These are phyloP conservation scores for Lactarius hatsudake DNA, from an alignment of 768 basidiomycete genomes.

Conservation along the genomic window DNA sequence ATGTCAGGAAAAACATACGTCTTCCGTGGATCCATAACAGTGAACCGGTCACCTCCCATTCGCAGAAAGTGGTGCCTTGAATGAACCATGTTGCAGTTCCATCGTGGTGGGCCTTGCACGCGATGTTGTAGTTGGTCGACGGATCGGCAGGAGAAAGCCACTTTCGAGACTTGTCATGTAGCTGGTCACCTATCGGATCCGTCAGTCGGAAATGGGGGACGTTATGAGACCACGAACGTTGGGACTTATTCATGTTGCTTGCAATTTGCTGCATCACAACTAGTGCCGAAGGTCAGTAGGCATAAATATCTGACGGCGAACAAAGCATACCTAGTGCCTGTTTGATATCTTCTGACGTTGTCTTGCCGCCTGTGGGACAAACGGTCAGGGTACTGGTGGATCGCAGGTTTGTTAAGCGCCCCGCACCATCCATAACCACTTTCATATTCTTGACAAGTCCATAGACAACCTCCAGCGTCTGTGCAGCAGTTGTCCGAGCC, in stretches of 20 bases:
- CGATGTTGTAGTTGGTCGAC: not conserved
- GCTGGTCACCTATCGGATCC: not conserved
- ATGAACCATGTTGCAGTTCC: slow-evolving; percentile 9
- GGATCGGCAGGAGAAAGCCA: slow-evolving; percentile 3
- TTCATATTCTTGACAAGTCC: not conserved
- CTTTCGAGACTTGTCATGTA: not conserved
- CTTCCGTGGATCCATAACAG: slow-evolving; percentile 5
- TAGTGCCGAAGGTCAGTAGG: not conserved
- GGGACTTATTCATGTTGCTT: not conserved
- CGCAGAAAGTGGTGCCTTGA: not conserved
- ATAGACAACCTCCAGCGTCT: not conserved
- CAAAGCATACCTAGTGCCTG: not conserved
- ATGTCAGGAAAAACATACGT: not conserved
- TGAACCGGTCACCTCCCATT: not conserved
- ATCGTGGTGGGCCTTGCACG: not conserved
- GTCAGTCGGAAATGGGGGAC: not conserved
- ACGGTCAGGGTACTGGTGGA: not conserved
- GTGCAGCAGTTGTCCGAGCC: not conserved
- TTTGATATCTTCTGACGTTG: not conserved
- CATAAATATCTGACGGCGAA: not conserved
- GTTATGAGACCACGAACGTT: not conserved
- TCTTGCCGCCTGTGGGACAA: not conserved
- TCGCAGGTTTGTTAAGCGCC: too few species aligned
- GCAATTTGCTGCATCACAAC: not conserved
- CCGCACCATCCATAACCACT: not conserved